Evolutionary conservation across 2,329 filamentous ascomycete genomes (phyloP), one percentile per base, ranked within the genome.

Genomic region (Microdochium bolleyi): DNA sequence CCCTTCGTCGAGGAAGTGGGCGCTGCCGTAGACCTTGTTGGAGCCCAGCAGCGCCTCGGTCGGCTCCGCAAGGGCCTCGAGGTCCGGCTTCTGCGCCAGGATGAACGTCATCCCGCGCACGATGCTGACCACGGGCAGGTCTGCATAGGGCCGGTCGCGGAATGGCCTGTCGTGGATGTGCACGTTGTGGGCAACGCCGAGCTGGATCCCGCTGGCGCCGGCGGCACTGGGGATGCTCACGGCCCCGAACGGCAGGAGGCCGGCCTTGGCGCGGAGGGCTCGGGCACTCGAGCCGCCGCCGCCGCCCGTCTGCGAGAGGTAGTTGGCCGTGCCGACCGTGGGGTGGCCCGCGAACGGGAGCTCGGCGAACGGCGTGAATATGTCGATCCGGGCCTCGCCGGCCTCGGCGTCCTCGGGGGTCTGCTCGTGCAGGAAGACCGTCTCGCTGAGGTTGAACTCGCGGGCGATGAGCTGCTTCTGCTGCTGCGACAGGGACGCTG

Each of bases 81-180:
- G 66, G 52, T 73, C 75, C 0, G 79, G 73, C 19, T 92, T 72
- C 59, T 81, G 71, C 14, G 85, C 71, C 41, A 88, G 75, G 24
- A 82, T 67, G 65, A 88, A 89, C 1, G 80, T 80, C 83, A 91
- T 85, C 48, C 87, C 87, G 49, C 82, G 81, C 41, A 89, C 85
- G 49, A 89, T 82, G 56, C 78, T 82, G 51, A 82, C 74, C 25
- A 80, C 59, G 14, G 77, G 74, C 19, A 74, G 69, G n/a, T 62
- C 48, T 41, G 63, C 56, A 48, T 52, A 51, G 46, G 59, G 41
- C 2, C 70, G 51, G 25, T 63, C 56, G 13, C 64, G 60, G 16
- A 77, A 62, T 2, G 62, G 67, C 37, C 61, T 58, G 11, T 59
- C 58, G 66, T 89, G 86, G 48, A 82, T 60, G 59, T 81, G 84